Evolutionary conservation across 2,329 filamentous ascomycete genomes (phyloP).

Genomic region (Epichloe sibirici): DNA sequence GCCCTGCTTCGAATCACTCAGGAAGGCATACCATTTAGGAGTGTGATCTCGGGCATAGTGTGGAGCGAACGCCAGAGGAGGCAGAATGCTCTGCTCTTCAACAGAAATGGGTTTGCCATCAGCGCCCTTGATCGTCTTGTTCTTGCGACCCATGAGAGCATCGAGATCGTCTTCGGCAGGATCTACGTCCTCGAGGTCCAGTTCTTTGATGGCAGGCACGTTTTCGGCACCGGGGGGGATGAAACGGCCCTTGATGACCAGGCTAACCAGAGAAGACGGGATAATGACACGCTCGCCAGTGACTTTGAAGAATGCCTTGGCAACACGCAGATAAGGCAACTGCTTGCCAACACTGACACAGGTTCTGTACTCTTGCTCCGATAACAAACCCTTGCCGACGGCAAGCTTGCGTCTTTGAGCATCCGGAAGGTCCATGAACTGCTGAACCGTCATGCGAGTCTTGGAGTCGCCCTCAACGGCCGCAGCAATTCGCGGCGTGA

Average conservation of each 20-base stretch:
- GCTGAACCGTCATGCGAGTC: slow-evolving; percentile 65
- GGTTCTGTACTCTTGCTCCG: slow-evolving; percentile 62
- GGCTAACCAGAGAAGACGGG: slow-evolving; percentile 80
- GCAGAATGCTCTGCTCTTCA: slow-evolving; percentile 54
- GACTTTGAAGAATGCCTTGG: slow-evolving; percentile 97
- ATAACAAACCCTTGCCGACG: slow-evolving; percentile 58
- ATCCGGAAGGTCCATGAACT: slow-evolving; percentile 78
- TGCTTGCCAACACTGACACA: slow-evolving; percentile 69
- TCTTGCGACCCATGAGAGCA: slow-evolving; percentile 67
- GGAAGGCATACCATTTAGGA: slow-evolving; percentile 87
- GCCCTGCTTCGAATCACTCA: slow-evolving; percentile 85
- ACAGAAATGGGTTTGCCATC: slow-evolving; percentile 45
- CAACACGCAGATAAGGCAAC: slow-evolving; percentile 71
- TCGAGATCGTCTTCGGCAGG: slow-evolving; percentile 87
- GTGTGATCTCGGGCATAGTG: slow-evolving; percentile 83
- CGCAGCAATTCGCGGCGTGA: slow-evolving; percentile 55
- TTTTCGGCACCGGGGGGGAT: slow-evolving; percentile 72
- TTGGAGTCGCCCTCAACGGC: slow-evolving; percentile 65
- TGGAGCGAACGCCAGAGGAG: slow-evolving; percentile 80
- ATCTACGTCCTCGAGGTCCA: slow-evolving; percentile 82
- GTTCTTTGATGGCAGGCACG: slow-evolving; percentile 60
- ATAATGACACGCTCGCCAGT: slow-evolving; percentile 88
- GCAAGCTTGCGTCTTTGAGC: slow-evolving; percentile 58
- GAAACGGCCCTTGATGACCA: slow-evolving; percentile 90
- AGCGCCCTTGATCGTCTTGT: slow-evolving; percentile 50